Conservation (phyloP, 2,329 filamentous ascomycete genomes). For the Coniochaeta ligniaria region DNA sequence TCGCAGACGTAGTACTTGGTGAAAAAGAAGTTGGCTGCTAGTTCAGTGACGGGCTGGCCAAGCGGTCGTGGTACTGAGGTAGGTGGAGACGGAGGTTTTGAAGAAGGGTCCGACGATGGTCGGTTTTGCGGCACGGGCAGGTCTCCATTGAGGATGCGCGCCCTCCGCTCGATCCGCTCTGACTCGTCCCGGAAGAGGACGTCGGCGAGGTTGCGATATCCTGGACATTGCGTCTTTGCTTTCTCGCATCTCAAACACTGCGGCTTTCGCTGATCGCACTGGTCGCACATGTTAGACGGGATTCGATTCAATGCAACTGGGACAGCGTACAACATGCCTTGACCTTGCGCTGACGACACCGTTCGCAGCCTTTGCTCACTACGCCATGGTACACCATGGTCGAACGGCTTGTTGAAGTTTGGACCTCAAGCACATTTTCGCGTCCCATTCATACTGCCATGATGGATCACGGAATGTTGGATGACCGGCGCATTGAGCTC, state of each 20-base stretch:
- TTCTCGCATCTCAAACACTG: conserved; percentile 17
- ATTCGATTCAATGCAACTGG: background rate
- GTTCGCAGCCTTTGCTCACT: conserved; percentile 18
- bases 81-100: background rate
- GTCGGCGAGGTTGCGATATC: conserved; percentile 15
- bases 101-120: background rate
- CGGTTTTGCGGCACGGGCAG: background rate
- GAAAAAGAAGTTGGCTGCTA: conserved; percentile 16
- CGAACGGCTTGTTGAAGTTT: background rate
- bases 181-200: conserved; percentile 19
- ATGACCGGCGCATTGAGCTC: background rate
- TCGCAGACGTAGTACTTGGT: conserved; percentile 11
- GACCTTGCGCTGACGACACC: conserved; percentile 18
- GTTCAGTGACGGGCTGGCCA: conserved; percentile 7
- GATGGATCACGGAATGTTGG: background rate
- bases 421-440: background rate
- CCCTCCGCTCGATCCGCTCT: conserved; percentile 11
- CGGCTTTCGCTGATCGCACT: conserved; percentile 18
- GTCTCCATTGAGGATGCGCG: background rate
- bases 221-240: conserved; percentile 12
- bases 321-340: conserved; percentile 9
- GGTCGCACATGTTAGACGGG: background rate
- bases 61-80: conserved; percentile 3
- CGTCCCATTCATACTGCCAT: background rate
- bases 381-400: conserved; percentile 15